These are phyloP conservation scores for Benincasa hispida DNA, from an alignment of 306 rosid genomes.

Conservation along the genomic window DNA sequence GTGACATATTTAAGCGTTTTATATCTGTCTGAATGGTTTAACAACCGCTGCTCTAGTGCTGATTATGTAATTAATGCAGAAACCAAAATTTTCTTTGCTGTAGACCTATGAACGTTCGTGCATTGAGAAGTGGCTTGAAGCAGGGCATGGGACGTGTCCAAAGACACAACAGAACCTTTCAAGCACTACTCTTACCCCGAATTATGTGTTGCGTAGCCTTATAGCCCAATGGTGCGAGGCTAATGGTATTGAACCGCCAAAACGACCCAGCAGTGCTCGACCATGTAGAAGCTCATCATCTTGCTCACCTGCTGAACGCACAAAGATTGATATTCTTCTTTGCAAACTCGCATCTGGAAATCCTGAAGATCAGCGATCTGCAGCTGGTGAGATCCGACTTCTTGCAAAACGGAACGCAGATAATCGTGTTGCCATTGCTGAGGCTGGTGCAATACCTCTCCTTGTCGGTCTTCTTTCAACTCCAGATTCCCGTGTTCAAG, in stretches of 20 bases:
- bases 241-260: slow-evolving; percentile 89
- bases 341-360: slow-evolving; percentile 47
- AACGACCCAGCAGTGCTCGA: slow-evolving; percentile 54
- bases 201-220: slow-evolving; percentile 83
- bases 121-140: slow-evolving; percentile 91
- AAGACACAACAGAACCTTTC: slow-evolving; percentile 79
- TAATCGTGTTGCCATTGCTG: slow-evolving; percentile 94
- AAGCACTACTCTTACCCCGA: slow-evolving; percentile 74
- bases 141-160: slow-evolving; percentile 83
- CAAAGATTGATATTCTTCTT: slow-evolving; percentile 58
- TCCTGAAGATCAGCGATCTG: slow-evolving; percentile 78
- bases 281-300: slow-evolving; percentile 52
- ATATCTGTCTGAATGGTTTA: not conserved
- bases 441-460: slow-evolving; percentile 93
- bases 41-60: not conserved
- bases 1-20: not conserved
- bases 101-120: slow-evolving; percentile 94
- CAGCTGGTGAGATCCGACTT: slow-evolving; percentile 94
- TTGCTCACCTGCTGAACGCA: slow-evolving; percentile 66
- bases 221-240: slow-evolving; percentile 98
- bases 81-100: slow-evolving; percentile 11
- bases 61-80: not conserved
- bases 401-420: slow-evolving; percentile 96
- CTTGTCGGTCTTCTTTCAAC: slow-evolving; percentile 67
- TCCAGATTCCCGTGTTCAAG: slow-evolving; percentile 89